Conservation (phyloP, 129 eudicot species). For the Tagetes erecta region DNA sequence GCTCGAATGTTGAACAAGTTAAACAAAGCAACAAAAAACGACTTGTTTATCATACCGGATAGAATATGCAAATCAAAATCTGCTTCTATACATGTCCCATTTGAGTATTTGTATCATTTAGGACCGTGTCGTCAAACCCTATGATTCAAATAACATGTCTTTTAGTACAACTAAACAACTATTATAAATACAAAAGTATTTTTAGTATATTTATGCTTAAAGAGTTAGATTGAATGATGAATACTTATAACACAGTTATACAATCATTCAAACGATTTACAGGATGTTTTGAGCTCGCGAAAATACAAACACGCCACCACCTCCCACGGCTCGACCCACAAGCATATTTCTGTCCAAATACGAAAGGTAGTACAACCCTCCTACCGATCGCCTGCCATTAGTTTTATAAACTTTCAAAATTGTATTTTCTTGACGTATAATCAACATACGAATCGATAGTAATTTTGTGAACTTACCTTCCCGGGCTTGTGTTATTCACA, state of each 20-base stretch:
- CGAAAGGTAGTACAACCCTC: slow-evolving; percentile 88
- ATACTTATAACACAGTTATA: neutral
- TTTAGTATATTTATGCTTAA: too few relatives aligned
- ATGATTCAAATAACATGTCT: too few relatives aligned
- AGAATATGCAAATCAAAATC: too few relatives aligned
- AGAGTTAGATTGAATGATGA: neutral
- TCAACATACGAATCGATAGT: neutral
- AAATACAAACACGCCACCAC: slow-evolving; percentile 85
- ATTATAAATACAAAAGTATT: too few relatives aligned
- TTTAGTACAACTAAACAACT: too few relatives aligned
- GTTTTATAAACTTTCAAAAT: neutral
- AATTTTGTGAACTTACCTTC: slow-evolving; percentile 41
- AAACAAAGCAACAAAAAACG: too few relatives aligned
- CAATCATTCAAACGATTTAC: slow-evolving; percentile 10
- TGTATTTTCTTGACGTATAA: neutral
- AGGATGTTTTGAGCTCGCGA: slow-evolving; percentile 63
- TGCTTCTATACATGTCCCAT: too few relatives aligned
- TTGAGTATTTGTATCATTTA: too few relatives aligned
- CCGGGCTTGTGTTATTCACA: slow-evolving; percentile 46
- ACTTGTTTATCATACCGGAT: too few relatives aligned
- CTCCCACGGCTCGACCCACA: slow-evolving; percentile 88
- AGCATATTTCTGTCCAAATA: slow-evolving; percentile 85
- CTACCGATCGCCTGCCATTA: slow-evolving; percentile 61
- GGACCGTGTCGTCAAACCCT: too few relatives aligned
- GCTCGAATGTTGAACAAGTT: too few relatives aligned